Evolutionary conservation across 805 yeast species (phyloP).

Genomic region (Nakazawaea wyomingensis): DNA sequence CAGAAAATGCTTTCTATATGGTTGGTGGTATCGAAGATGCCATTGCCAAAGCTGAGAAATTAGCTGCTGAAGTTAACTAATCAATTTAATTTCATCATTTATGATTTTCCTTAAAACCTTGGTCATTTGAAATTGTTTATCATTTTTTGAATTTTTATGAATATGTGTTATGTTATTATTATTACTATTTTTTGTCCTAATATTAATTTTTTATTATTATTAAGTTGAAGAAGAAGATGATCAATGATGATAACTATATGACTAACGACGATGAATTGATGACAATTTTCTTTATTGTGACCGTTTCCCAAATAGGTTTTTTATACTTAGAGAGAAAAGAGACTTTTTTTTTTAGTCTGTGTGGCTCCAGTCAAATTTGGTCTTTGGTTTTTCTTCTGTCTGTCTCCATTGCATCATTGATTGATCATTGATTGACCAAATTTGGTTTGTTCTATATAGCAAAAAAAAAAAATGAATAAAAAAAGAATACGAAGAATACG

Average conservation of each 20-base stretch:
- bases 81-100: background rate
- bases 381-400: background rate
- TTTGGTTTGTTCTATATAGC: background rate
- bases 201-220: too few relatives aligned
- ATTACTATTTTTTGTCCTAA: too few relatives aligned
- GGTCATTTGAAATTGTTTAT: too few relatives aligned
- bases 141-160: too few relatives aligned
- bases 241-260: too few relatives aligned
- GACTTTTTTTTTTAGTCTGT: background rate
- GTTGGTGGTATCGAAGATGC: slow-evolving; percentile 99
- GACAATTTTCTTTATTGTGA: too few relatives aligned
- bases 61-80: slow-evolving; percentile 82
- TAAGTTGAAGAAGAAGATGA: too few relatives aligned
- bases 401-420: too few relatives aligned
- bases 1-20: slow-evolving; percentile 99
- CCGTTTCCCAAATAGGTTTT: too few relatives aligned
- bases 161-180: too few relatives aligned
- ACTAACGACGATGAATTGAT: too few relatives aligned
- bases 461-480: background rate
- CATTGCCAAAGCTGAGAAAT: slow-evolving; percentile 96
- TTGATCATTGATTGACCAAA: too few relatives aligned
- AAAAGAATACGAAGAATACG: slow-evolving; percentile 11
- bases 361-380: background rate
- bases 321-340: background rate
- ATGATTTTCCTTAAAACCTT: background rate